These are phyloP conservation scores for Boletus semigastroideus DNA, from an alignment of 1,284 basidiomycete species.

Conservation along the genomic window DNA sequence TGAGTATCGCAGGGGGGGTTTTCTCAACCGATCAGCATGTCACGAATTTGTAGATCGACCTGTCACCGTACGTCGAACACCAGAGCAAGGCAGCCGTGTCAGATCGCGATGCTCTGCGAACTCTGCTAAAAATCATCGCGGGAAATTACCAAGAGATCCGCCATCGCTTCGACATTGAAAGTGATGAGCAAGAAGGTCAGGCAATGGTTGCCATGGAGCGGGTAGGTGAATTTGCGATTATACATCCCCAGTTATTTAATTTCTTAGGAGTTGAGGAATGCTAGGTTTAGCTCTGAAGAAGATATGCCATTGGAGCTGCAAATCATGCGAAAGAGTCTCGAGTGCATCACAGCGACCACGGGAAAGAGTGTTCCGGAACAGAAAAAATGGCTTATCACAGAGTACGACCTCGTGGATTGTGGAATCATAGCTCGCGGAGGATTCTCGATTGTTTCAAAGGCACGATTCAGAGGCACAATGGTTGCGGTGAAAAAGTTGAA, in stretches of 20 bases:
- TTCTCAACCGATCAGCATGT: not conserved
- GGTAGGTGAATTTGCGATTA: not conserved
- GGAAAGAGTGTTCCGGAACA: not conserved
- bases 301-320: constrained; percentile 1
- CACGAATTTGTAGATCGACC: not conserved
- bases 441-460: not conserved
- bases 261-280: not conserved
- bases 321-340: constrained; percentile 1
- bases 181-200: not conserved
- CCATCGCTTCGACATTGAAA: not conserved
- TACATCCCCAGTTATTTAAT: not conserved
- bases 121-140: not conserved
- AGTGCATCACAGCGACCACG: not conserved
- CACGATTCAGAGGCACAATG: not conserved
- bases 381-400: not conserved
- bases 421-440: constrained; percentile 3
- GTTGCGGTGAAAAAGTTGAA: not conserved
- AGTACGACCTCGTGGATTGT: constrained; percentile 1
- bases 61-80: not conserved
- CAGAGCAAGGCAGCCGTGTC: not conserved
- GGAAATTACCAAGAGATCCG: constrained; percentile 1
- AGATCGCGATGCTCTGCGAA: not conserved
- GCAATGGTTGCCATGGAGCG: constrained; percentile 4
- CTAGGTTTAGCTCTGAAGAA: not conserved
- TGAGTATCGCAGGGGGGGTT: not conserved